Evolutionary conservation across 1,139 yeast genomes (phyloP).

Genomic region (Suhomyces guaymorum): DNA sequence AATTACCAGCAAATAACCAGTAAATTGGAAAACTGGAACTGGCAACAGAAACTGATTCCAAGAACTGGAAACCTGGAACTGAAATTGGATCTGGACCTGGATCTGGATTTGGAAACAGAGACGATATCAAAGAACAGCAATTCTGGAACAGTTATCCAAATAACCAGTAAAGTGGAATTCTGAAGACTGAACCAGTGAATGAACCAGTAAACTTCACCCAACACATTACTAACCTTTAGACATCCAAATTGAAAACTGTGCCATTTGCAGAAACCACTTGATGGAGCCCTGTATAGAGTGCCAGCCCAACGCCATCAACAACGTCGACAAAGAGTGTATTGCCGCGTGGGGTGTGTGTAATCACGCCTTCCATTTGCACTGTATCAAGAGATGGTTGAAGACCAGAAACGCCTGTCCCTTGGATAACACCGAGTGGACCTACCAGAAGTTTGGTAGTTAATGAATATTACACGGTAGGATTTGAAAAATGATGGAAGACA

Average conservation of each 20-base stretch:
- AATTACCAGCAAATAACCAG: no score
- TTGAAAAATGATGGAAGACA: no score
- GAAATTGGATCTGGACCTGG: no score
- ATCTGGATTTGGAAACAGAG: no score
- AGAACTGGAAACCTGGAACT: no score
- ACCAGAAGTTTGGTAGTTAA: conserved; percentile 71
- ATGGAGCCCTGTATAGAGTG: conserved; percentile 99
- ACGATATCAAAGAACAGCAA: no score
- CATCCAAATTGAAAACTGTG: conserved; percentile 93
- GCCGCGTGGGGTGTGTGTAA: conserved; percentile 98
- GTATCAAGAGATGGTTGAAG: conserved; percentile 94
- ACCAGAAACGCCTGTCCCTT: conserved; percentile 98
- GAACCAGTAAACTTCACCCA: background rate
- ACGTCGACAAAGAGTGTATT: conserved; percentile 77
- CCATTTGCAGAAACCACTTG: conserved; percentile 95
- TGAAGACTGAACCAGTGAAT: no score
- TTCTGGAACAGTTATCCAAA: no score
- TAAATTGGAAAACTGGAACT: no score
- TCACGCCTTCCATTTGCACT: conserved; percentile 92
- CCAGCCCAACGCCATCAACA: conserved; percentile 74
- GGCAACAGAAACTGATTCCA: no score
- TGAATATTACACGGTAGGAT: no score
- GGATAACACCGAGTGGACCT: conserved; percentile 92
- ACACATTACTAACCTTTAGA: conserved; percentile 38
- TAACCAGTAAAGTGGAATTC: no score